Percentiles rank a stretch among this genome's conserved stretches.
These are phyloP conservation scores for Heritiera fomes DNA, from an alignment of 345 rosid species.

Conservation along the genomic window DNA sequence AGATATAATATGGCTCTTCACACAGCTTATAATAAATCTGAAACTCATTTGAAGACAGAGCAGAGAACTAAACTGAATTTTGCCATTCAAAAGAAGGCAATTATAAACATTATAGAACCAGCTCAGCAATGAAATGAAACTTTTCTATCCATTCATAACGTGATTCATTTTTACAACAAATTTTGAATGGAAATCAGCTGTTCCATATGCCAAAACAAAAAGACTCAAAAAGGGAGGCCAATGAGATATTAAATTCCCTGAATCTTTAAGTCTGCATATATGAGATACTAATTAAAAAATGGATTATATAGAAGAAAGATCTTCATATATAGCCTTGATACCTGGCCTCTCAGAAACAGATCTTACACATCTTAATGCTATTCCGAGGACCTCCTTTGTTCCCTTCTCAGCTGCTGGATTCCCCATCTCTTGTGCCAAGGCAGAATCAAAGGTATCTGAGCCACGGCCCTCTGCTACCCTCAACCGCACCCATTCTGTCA, in stretches of 20 bases:
- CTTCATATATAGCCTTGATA: slow-evolving; percentile 94
- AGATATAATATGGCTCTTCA: neutral
- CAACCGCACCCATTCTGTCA: slow-evolving; percentile 82
- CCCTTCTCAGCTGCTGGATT: slow-evolving; percentile 74
- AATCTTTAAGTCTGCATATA: neutral
- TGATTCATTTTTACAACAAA: slow-evolving; percentile 14
- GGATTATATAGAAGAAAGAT: slow-evolving; percentile 81
- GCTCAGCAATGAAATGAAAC: neutral
- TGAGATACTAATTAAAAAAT: neutral
- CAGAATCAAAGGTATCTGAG: slow-evolving; percentile 68
- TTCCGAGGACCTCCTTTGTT: slow-evolving; percentile 85
- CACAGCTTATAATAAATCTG: neutral
- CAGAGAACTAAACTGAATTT: neutral
- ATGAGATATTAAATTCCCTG: slow-evolving; percentile 18
- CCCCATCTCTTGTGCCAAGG: slow-evolving; percentile 49
- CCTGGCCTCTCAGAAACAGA: slow-evolving; percentile 92
- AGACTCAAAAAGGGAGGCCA: slow-evolving; percentile 16
- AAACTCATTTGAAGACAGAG: neutral
- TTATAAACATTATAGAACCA: neutral
- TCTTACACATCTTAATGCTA: slow-evolving; percentile 78
- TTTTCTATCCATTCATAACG: slow-evolving; percentile 10
- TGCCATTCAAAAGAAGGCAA: neutral
- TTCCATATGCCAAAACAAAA: neutral
- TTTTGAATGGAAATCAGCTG: slow-evolving; percentile 6
- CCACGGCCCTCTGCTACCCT: slow-evolving; percentile 72